Conservation (phyloP, 331 rosid species). For the Telfairia occidentalis region DNA sequence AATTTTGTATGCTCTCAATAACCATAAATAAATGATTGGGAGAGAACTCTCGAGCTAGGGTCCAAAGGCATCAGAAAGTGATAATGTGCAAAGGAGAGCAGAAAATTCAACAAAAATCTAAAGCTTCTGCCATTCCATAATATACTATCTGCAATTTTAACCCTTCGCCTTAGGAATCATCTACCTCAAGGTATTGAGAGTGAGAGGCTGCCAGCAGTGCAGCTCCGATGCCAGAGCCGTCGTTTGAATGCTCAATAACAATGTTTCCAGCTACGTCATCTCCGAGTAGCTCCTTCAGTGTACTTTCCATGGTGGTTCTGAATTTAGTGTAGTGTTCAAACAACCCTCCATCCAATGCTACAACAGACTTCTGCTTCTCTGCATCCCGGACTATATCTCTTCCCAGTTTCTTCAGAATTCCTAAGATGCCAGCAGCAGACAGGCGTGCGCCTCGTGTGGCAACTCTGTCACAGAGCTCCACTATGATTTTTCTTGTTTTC, state of each 20-base stretch:
- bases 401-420: slow-evolving; percentile 79
- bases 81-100: slow-evolving; percentile 16
- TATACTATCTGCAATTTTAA: slow-evolving; percentile 14
- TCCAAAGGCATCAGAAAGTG: slow-evolving; percentile 8
- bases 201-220: slow-evolving; percentile 88
- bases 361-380: slow-evolving; percentile 59
- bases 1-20: slow-evolving; percentile 19
- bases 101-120: slow-evolving; percentile 16
- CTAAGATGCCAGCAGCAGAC: slow-evolving; percentile 76
- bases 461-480: slow-evolving; percentile 58
- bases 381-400: slow-evolving; percentile 51
- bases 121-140: slow-evolving; percentile 19
- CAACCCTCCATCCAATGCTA: slow-evolving; percentile 90
- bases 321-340: slow-evolving; percentile 69
- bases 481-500: slow-evolving; percentile 50
- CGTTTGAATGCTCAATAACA: slow-evolving; percentile 50
- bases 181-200: slow-evolving; percentile 58
- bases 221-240: slow-evolving; percentile 97
- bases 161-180: slow-evolving; percentile 30
- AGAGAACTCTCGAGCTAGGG: not conserved
- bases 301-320: slow-evolving; percentile 62
- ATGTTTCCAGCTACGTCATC: slow-evolving; percentile 43
- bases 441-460: slow-evolving; percentile 80
- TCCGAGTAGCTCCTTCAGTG: slow-evolving; percentile 78
- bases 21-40: slow-evolving; percentile 22